Evolutionary conservation across 129 eudicot genomes (phyloP).

Genomic region (Heracleum sosnowskyi): DNA sequence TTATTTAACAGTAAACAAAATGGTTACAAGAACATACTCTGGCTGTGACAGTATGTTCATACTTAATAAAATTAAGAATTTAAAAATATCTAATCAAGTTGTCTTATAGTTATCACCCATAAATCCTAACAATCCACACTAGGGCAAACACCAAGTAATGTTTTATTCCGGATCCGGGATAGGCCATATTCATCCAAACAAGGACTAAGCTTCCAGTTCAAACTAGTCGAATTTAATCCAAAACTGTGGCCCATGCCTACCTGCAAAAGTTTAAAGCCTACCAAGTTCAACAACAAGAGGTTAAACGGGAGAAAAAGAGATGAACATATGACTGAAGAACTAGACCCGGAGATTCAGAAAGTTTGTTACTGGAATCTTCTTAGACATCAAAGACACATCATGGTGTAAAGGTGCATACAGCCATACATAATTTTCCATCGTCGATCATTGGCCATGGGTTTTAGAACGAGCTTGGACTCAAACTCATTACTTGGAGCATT

Average conservation of each 20-base stretch:
- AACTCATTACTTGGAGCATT: conserved; percentile 76
- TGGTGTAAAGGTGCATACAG: conserved; percentile 78
- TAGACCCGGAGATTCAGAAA: conserved; percentile 76
- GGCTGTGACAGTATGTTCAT: too few relatives aligned
- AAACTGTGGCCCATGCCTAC: conserved; percentile 95
- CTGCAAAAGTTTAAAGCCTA: conserved; percentile 27
- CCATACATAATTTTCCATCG: conserved; percentile 71
- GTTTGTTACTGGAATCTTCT: conserved; percentile 79
- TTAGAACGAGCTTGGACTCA: conserved; percentile 73
- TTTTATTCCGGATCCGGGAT: conserved; percentile 85
- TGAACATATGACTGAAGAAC: conserved; percentile 9
- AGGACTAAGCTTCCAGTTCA: conserved; percentile 92
- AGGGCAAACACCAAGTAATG: conserved; percentile 66
- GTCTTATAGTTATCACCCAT: too few relatives aligned
- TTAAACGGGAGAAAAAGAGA: background rate
- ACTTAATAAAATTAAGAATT: too few relatives aligned
- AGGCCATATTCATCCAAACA: conserved; percentile 86
- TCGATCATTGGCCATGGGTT: conserved; percentile 67
- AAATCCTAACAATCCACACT: conserved; percentile 90
- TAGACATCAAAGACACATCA: conserved; percentile 74
- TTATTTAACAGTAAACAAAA: too few relatives aligned
- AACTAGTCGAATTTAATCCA: conserved; percentile 59
- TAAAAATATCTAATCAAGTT: too few relatives aligned
- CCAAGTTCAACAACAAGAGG: background rate
- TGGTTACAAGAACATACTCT: too few relatives aligned